Evolutionary conservation across 2,329 filamentous ascomycete species (phyloP), one percentile per base, ranked within the genome.

Genomic region (Cercospora nicotianae): DNA sequence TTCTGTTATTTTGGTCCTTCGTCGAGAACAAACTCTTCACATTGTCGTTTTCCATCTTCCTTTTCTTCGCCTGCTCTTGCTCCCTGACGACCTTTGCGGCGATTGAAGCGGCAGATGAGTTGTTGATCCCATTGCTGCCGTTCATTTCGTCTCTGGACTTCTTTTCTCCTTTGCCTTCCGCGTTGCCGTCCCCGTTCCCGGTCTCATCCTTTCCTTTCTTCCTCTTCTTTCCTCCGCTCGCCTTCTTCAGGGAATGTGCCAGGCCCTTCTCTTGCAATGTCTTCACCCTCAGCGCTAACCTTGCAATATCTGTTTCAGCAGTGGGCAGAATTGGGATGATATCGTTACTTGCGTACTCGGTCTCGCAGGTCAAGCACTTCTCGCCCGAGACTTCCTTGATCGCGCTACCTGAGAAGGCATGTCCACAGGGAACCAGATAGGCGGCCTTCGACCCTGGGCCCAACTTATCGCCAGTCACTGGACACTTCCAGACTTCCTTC

Each of bases 391-490:
- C 78, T 67, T 79, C 77, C 72, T 90, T 91, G 72, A 98, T 89
- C 7, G 93, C 93, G 63, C 89, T 88, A 69, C 96, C 93, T 0
- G 92, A 90, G 80, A 98, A 98, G 0, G 92, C 94, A 82, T 99
- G 96, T 0, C 95, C 96, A 75, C 95, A 99, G 0, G 95, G 95
- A 4, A 98, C 92, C 2, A 99, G 76, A 75, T 98, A 99, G 1
- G 96, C 92, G 0, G 93, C 86, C 79, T 90, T 94, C 16, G 90
- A 89, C 5, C 85, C 85, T 0, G 93, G 89, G 0, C 95, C 95
- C 26, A 99, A 81, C 77, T 91, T 89, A 78, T 96, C 96, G 75
- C 91, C 87, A 1, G 94, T 96, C 64, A 98, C 87, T 0, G 94
- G 94, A 76, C 95, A 99, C 30, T 92, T 87, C 86, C 90, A 94